Evolutionary conservation across 192 early-diverging fungal genomes (phyloP).

Genomic region (Chytriomyces sp.): DNA sequence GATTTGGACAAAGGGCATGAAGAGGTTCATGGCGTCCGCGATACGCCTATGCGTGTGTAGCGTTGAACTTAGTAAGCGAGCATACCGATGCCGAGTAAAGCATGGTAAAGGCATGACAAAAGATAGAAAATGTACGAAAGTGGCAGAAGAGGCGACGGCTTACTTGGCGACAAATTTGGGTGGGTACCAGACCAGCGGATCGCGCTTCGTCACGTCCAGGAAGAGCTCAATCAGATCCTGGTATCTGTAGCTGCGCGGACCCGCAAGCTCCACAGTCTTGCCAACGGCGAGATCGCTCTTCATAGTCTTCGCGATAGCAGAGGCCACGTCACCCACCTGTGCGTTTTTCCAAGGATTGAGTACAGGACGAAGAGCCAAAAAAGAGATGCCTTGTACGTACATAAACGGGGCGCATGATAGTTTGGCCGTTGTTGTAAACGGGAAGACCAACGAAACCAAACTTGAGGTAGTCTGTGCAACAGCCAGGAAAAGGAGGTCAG

Average conservation of each 20-base stretch:
- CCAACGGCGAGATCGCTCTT: constrained; percentile 74
- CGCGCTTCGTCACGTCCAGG: constrained; percentile 57
- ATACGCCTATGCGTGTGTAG: constrained; percentile 37
- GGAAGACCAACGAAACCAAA: constrained; percentile 54
- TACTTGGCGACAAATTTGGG: constrained; percentile 73
- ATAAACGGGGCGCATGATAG: constrained; percentile 72
- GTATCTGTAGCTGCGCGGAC: constrained; percentile 62
- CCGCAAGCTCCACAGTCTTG: constrained; percentile 89
- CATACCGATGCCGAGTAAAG: not conserved
- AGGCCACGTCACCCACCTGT: constrained; percentile 83
- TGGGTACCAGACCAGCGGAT: constrained; percentile 67
- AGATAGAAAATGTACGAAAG: not conserved
- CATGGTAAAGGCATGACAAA: not conserved
- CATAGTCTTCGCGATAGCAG: constrained; percentile 74
- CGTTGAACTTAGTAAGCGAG: not conserved
- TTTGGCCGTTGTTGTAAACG: constrained; percentile 66
- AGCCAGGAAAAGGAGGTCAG: no score
- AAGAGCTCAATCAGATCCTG: constrained; percentile 73
- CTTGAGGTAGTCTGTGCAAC: constrained; percentile 27
- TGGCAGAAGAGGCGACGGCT: not conserved
- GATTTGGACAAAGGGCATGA: constrained; percentile 75
- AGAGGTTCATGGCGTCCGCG: constrained; percentile 60
- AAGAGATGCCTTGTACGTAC: constrained; percentile 41
- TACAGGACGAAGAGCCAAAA: constrained; percentile 4
- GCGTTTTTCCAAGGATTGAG: constrained; percentile 22